Evolutionary conservation across 2,329 filamentous ascomycete genomes (phyloP).

Genomic region (Fusarium sp.): DNA sequence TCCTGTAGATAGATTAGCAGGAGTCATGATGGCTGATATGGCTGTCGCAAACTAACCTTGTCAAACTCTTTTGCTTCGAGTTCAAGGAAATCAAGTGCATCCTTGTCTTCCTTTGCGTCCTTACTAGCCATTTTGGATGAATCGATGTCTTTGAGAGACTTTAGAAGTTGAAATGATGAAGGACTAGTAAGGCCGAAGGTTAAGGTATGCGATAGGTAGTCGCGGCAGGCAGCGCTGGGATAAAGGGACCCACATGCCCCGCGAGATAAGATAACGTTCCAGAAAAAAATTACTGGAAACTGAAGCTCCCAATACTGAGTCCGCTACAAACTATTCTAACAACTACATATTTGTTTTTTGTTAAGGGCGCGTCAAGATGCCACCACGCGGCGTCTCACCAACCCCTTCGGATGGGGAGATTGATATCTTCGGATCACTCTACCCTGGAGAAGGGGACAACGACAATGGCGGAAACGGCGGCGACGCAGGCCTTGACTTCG

Average conservation of each 20-base stretch:
- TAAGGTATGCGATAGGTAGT: slow-evolving; percentile 27
- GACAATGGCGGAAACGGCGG: slow-evolving; percentile 56
- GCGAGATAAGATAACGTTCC: slow-evolving; percentile 59
- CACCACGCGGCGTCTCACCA: slow-evolving; percentile 82
- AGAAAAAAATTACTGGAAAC: slow-evolving; percentile 54
- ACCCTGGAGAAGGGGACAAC: slow-evolving; percentile 72
- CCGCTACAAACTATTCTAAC: slow-evolving; percentile 19
- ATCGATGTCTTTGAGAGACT: background rate
- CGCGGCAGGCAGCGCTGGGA: slow-evolving; percentile 5
- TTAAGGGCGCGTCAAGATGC: slow-evolving; percentile 67
- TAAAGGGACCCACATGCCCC: slow-evolving; percentile 48
- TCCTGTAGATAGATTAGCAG: slow-evolving; percentile 70
- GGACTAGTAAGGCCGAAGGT: slow-evolving; percentile 7
- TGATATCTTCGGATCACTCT: slow-evolving; percentile 87
- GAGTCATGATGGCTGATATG: slow-evolving; percentile 16
- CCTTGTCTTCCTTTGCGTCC: slow-evolving; percentile 72
- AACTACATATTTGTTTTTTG: slow-evolving; percentile 20
- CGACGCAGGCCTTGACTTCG: slow-evolving; percentile 61
- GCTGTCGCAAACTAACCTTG: slow-evolving; percentile 72
- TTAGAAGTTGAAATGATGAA: slow-evolving; percentile 24
- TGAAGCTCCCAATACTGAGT: slow-evolving; percentile 24
- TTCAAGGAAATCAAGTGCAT: slow-evolving; percentile 85
- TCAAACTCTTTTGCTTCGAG: slow-evolving; percentile 90
- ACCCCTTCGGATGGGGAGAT: slow-evolving; percentile 90
- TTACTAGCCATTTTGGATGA: slow-evolving; percentile 56